Conservation (phyloP, 176 grass and related monocot genomes). For the Alloteropsis semialata region DNA sequence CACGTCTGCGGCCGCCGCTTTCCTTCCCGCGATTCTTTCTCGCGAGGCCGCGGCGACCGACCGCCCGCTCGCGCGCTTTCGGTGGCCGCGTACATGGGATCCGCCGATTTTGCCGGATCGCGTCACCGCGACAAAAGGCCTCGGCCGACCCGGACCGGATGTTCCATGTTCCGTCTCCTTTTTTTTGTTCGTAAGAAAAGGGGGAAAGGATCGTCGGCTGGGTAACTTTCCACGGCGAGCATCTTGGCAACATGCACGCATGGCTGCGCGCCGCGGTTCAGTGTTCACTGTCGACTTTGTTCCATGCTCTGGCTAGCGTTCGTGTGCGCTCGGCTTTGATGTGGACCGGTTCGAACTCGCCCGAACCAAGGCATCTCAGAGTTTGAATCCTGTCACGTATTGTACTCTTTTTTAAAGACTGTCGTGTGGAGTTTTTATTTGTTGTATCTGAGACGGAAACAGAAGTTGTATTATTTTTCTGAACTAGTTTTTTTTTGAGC, state of each 20-base stretch:
- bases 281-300: not conserved
- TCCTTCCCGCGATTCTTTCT: not conserved
- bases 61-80: not conserved
- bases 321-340: too few species aligned
- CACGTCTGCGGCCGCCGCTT: not conserved
- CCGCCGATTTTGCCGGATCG: not conserved
- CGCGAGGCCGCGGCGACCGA: not conserved
- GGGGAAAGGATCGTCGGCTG: not conserved
- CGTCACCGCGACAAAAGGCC: not conserved
- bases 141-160: not conserved
- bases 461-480: not conserved
- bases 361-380: too few species aligned
- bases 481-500: too few species aligned
- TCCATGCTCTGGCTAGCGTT: not conserved
- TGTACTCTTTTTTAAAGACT: not conserved
- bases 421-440: not conserved
- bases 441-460: not conserved
- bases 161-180: not conserved
- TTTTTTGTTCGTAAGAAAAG: not conserved
- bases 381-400: not conserved
- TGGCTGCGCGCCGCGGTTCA: not conserved
- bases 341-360: too few species aligned
- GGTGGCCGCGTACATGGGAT: not conserved
- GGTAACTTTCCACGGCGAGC: slow-evolving; percentile 4
- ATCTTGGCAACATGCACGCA: not conserved